A percentile compares a stretch with the other conserved stretches of the same genome.
phyloP scores from a whole-genome alignment of 306 rosid species.

The Erythrophleum fordii region DNA sequence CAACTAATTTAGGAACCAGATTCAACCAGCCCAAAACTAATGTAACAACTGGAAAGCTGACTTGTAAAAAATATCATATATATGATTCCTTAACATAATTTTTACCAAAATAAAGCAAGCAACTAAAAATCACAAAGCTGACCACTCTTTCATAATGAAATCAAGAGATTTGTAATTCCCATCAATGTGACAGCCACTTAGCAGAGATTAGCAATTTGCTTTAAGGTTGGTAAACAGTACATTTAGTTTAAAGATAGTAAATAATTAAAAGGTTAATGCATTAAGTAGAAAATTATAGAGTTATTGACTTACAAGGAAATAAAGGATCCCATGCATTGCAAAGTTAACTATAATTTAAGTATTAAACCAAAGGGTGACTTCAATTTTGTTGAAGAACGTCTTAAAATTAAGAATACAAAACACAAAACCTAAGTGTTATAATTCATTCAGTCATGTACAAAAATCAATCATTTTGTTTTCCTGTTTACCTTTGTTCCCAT shows the following conservation, averaged over 20 bases:
- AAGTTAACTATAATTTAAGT: neutral
- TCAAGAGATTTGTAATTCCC: no score
- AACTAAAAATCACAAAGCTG: neutral
- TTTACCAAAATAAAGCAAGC: neutral
- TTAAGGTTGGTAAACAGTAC: neutral
- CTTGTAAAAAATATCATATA: neutral
- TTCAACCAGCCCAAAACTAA: conserved; percentile 4
- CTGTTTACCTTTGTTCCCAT: neutral
- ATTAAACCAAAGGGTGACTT: neutral
- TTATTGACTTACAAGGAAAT: neutral
- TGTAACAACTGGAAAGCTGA: conserved; percentile 12
- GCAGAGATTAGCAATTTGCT: neutral
- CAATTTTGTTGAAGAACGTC: neutral
- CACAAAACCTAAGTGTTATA: neutral
- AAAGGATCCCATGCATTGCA: neutral
- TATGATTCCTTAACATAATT: neutral
- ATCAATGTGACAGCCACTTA: neutral
- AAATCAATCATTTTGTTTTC: neutral
- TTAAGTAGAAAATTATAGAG: neutral
- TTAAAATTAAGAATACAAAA: neutral
- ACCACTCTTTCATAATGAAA: neutral
- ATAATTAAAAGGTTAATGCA: neutral
- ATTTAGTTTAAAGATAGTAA: neutral
- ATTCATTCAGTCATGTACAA: neutral
- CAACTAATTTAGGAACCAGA: conserved; percentile 7